These are phyloP conservation scores for Populus tremula DNA, from an alignment of 345 rosid genomes.

Conservation along the genomic window DNA sequence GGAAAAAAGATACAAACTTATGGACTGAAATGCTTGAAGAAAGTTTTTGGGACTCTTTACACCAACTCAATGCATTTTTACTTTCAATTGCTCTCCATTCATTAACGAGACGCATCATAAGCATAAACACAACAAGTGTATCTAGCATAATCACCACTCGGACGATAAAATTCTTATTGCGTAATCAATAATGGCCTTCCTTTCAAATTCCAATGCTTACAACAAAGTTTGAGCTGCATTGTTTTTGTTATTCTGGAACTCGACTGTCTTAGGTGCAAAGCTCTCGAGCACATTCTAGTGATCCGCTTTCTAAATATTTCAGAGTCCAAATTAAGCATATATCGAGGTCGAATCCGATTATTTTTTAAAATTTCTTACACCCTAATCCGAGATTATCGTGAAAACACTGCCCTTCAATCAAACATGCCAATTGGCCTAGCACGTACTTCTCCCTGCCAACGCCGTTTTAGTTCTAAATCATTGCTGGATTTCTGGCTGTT, in stretches of 20 bases:
- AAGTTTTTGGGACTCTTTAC: background rate
- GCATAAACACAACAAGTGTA: background rate
- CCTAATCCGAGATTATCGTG: too few relatives aligned
- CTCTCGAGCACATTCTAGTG: background rate
- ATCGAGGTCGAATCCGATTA: too few relatives aligned
- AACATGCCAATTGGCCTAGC: background rate
- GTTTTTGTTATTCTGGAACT: background rate
- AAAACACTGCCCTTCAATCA: background rate
- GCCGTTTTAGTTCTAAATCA: background rate
- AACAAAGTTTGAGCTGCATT: background rate
- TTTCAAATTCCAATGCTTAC: background rate
- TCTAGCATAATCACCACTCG: background rate
- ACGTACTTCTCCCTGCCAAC: background rate
- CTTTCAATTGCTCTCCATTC: conserved; percentile 16
- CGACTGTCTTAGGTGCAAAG: background rate
- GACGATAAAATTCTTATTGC: background rate
- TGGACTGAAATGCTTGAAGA: conserved; percentile 54
- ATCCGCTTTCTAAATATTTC: background rate
- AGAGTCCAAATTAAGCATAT: background rate
- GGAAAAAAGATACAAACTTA: conserved; percentile 97
- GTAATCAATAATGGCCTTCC: background rate
- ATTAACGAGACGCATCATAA: conserved; percentile 14
- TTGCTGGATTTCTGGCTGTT: background rate
- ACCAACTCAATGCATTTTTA: background rate
- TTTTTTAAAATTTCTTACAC: too few relatives aligned